Percentiles rank a stretch among this genome's conserved stretches.
phyloP scores from a whole-genome alignment of 169 alveolate genomes.

The Eimeria acervulina region DNA sequence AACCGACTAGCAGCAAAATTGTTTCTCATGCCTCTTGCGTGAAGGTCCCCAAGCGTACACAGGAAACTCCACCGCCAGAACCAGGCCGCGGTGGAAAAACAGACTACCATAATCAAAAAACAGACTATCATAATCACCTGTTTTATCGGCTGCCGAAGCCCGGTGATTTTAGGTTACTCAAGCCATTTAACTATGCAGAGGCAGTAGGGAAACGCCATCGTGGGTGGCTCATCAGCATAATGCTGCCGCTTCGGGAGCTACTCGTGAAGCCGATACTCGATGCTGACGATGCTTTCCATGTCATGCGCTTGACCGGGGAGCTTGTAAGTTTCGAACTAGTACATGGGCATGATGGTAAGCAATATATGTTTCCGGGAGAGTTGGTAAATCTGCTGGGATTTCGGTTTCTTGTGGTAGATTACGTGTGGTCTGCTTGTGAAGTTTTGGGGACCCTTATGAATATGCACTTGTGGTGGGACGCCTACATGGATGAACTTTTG shows the following conservation, averaged over 20 bases:
- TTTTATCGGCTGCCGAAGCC: conserved; percentile 15
- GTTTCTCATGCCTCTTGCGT: neutral
- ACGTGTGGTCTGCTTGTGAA: conserved; percentile 27
- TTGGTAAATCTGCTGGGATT: neutral
- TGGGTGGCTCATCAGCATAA: conserved; percentile 13
- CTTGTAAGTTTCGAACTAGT: neutral
- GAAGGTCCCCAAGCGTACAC: neutral
- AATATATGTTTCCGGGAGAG: neutral
- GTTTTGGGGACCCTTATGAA: conserved; percentile 20
- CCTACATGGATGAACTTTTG: neutral
- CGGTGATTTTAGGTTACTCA: neutral
- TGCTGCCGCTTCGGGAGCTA: neutral
- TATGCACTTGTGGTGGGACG: neutral
- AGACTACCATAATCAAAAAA: neutral
- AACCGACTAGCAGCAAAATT: neutral
- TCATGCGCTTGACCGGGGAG: neutral
- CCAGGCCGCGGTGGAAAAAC: neutral
- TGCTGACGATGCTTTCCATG: neutral
- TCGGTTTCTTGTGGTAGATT: conserved; percentile 19
- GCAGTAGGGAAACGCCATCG: neutral
- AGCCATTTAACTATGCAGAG: neutral
- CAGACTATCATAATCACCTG: neutral
- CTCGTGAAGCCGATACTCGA: neutral
- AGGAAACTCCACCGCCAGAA: neutral
- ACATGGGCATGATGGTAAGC: neutral